Evolutionary conservation across 345 rosid genomes (phyloP), one percentile per base, ranked within the genome.

Genomic region (Brassica incana): DNA sequence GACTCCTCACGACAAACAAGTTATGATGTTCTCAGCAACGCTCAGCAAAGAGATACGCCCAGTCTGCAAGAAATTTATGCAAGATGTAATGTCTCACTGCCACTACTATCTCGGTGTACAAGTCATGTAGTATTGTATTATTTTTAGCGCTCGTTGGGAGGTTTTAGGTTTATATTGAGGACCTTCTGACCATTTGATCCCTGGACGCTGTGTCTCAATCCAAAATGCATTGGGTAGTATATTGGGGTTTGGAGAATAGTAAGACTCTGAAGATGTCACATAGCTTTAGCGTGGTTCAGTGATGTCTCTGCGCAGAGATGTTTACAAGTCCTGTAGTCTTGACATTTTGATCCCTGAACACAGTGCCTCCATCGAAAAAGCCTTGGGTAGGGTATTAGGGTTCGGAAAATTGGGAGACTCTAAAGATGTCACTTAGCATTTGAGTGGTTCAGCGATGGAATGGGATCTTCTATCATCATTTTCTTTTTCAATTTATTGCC

Each of bases 21-120:
- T 96, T 16, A 96, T 96, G 99, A 96, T 96, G 99, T 96, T 96
- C 82, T 96, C 98, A 70, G 98, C 99, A 15, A 96, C 99, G 0
- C 99, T 96, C 84, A 96, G 98, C 97, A 96, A 96, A 84, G 98
- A 96, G 81, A 95, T 96, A 73, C 99, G 98, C 80, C 98, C 98
- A 0, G 95, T 96, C 85, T 96, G 99, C 99, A 93, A 96, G 86
- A 96, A 93, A 67, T 96, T 96, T 75, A 96, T 96, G 99, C 99
- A 93, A 93, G 98, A 96, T 93, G 98, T 96, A 96, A 96, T 92
- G 88, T 88, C 82, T 74, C 82, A 82, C 82, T 76, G 86, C 86
- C 94, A 86, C 83, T 85, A 67, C 85, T 86, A 23, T 87, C 89
- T 88, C 83, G 85, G 81, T 87, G 88, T 88, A 70, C 85, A 84